phyloP scores from a whole-genome alignment of 2,329 filamentous ascomycete genomes.

The Hypoxylon sp. region DNA sequence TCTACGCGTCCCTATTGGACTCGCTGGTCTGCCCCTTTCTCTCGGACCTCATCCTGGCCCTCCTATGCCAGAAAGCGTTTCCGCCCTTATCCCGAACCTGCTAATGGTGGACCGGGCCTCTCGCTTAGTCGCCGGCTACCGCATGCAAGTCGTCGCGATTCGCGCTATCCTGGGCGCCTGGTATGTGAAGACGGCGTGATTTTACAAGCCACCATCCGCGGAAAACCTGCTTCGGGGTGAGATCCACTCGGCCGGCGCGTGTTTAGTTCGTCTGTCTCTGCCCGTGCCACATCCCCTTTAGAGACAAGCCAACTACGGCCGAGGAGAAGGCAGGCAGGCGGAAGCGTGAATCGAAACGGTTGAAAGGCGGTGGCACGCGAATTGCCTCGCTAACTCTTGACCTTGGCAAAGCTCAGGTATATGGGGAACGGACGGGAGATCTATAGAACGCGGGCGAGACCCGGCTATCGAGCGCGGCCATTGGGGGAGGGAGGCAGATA shows the following conservation, averaged over 20 bases:
- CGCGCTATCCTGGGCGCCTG: constrained; percentile 5
- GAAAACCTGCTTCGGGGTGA: neutral
- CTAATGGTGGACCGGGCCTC: neutral
- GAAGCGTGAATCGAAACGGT: neutral
- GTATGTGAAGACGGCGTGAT: neutral
- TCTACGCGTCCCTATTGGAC: constrained; percentile 1
- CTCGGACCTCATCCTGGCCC: neutral
- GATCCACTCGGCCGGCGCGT: neutral
- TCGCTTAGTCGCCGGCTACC: neutral
- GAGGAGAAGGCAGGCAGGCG: neutral
- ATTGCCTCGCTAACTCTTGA: constrained; percentile 10
- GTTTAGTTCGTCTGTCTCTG: neutral
- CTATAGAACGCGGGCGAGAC: no score
- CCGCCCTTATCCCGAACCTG: neutral
- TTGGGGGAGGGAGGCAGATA: neutral
- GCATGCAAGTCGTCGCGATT: neutral
- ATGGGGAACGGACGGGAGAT: constrained; percentile 8
- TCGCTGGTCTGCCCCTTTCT: no score
- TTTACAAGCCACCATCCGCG: neutral
- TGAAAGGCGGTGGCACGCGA: constrained; percentile 22
- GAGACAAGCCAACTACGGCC: no score
- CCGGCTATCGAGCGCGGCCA: neutral
- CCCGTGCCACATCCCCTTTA: neutral
- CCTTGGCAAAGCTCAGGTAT: constrained; percentile 19
- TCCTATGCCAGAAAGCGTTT: neutral